These are phyloP conservation scores for Phlyctochytrium bullatum DNA, from an alignment of 192 early-diverging fungal genomes.

Conservation along the genomic window DNA sequence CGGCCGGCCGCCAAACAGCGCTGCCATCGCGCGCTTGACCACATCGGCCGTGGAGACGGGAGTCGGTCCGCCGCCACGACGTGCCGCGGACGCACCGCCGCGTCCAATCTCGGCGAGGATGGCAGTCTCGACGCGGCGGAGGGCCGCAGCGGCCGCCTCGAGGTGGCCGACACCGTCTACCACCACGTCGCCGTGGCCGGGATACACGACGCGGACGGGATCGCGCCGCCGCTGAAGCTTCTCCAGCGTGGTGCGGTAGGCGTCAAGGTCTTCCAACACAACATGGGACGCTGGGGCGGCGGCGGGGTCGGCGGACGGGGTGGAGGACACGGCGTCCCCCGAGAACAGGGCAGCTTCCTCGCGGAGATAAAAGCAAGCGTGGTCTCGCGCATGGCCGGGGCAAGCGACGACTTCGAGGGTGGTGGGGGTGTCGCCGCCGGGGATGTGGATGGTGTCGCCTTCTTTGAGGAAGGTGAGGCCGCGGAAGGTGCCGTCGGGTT, in stretches of 20 bases:
- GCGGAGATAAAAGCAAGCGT: not conserved
- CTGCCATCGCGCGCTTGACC: too few species aligned
- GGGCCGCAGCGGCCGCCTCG: not conserved
- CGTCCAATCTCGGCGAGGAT: not conserved
- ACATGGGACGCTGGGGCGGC: not conserved
- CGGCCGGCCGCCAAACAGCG: too few species aligned
- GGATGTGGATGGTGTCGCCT: not conserved
- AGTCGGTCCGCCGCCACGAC: too few species aligned
- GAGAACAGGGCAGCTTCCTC: not conserved
- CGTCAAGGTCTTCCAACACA: not conserved
- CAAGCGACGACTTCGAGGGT: not conserved
- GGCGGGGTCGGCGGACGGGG: too few species aligned
- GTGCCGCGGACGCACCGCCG: too few species aligned
- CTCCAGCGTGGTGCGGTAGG: not conserved
- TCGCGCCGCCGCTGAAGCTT: not conserved
- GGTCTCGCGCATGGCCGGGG: not conserved
- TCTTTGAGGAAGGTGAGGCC: not conserved
- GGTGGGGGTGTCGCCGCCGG: not conserved
- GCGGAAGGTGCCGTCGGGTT: not conserved
- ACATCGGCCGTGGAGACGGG: not conserved
- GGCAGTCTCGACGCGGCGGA: not conserved
- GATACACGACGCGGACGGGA: not conserved
- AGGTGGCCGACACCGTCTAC: not conserved
- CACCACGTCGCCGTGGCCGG: not conserved
- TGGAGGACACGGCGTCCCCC: not conserved